phyloP scores from a whole-genome alignment of 2,329 filamentous ascomycete genomes.

The Aureobasidium mangrovei region DNA sequence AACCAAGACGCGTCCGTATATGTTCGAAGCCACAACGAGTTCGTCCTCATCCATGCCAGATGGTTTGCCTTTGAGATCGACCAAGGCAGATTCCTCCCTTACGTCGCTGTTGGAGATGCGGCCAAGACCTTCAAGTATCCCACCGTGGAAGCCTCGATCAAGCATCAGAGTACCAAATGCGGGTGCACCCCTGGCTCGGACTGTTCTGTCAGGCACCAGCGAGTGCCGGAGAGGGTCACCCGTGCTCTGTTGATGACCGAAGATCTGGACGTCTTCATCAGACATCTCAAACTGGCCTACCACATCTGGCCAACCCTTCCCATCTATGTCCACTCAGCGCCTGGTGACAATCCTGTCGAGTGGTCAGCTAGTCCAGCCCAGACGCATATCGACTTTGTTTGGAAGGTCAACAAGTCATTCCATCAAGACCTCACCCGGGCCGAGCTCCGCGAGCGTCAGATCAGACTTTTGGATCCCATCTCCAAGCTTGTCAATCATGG shows the following conservation, averaged over 20 bases:
- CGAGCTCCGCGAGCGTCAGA: neutral
- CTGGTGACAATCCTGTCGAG: neutral
- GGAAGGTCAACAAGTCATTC: conserved; percentile 1
- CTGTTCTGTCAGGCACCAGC: conserved; percentile 5
- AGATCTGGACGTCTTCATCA: conserved; percentile 2
- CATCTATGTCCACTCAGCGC: conserved; percentile 4
- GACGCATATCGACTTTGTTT: conserved; percentile 3
- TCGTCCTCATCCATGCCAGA: conserved; percentile 1
- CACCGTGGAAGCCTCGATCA: conserved; percentile 3
- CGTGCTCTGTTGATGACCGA: conserved; percentile 2
- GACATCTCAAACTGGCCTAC: conserved; percentile 4
- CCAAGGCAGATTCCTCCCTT: conserved; percentile 4
- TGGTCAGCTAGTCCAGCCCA: conserved; percentile 5
- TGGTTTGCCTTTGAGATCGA: conserved; percentile 7
- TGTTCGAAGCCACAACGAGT: conserved; percentile 4
- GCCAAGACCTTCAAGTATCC: conserved; percentile 1
- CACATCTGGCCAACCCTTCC: conserved; percentile 3
- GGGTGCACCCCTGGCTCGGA: neutral
- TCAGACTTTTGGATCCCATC: conserved; percentile 6
- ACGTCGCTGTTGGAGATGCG: neutral
- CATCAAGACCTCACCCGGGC: neutral
- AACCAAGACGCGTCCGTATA: neutral
- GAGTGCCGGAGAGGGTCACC: neutral
- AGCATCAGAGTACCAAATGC: neutral
- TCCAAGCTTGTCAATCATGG: conserved; percentile 1